phyloP scores from a whole-genome alignment of 352 stramenopile species.

The Pythium utonaiense region DNA sequence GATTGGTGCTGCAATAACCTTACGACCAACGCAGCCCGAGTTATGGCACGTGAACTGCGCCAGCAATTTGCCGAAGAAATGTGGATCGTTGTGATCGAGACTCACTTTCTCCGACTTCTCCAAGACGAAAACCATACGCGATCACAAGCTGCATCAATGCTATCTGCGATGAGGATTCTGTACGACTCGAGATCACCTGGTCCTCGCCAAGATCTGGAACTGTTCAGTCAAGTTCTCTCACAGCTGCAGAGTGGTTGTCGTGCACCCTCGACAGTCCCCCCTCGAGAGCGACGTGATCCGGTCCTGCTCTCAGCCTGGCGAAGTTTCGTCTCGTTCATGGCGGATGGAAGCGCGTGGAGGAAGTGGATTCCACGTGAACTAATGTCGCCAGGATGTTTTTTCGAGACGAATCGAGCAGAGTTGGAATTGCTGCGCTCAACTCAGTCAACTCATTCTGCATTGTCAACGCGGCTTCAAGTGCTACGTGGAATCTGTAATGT shows the following conservation, averaged over 20 bases:
- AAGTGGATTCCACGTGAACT: not conserved
- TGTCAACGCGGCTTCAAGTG: not conserved
- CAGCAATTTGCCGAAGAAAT: not conserved
- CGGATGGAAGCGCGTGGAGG: not conserved
- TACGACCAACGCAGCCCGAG: not conserved
- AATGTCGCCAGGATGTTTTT: not conserved
- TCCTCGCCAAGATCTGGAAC: not conserved
- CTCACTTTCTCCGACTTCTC: not conserved
- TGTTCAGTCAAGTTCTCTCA: not conserved
- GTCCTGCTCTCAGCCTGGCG: not conserved
- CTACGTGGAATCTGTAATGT: not conserved
- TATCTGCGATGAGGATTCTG: not conserved
- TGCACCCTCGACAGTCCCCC: not conserved
- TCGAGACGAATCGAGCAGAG: not conserved
- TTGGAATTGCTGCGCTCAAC: not conserved
- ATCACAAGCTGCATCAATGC: not conserved
- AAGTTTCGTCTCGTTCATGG: not conserved
- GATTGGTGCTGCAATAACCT: conserved; percentile 1
- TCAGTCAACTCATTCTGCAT: not conserved
- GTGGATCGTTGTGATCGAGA: not conserved
- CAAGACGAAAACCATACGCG: not conserved
- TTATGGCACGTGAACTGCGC: not conserved
- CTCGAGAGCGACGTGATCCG: not conserved
- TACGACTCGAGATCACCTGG: not conserved
- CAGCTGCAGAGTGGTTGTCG: not conserved